Evolutionary conservation across 768 basidiomycete species (phyloP), one percentile per base, ranked within the genome.

Genomic region (Rhodosporidiobolus odoratus): DNA sequence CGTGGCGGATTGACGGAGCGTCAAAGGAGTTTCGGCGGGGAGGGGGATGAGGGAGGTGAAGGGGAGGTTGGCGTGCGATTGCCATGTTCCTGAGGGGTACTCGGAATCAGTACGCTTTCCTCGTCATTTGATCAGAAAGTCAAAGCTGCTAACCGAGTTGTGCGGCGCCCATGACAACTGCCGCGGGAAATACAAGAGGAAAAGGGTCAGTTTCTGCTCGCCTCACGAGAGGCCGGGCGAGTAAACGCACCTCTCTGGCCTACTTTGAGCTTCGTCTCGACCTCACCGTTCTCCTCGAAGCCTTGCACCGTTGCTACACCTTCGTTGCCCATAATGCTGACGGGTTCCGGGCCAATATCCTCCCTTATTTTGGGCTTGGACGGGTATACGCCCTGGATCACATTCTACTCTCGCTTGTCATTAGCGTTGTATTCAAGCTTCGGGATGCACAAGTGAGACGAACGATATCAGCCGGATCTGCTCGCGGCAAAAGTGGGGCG

Each of bases 251-350:
- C 75, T 56, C 68, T 38, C 38, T 75, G 72, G 0, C 76, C 73
- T 8, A 66, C 35, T 43, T 74, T 66, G 32, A 77, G 58, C 35
- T 47, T 45, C 25, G 27, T 58, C 58, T 74, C 73, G 2, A 71
- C 68, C 3, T 27, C 41, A 3, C 72, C 68, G 38, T 71, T 69
- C 35, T 71, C 69, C 38, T 62, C 23, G 53, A 76, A 65, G 1
- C 71, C 71, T 48, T 76, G 75, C 3, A 77, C 72, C 1, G 72
- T 72, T 16, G 68, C 76, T 21, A 75, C 68, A 16, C 75, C 76
- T 58, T 77, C 76, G 61, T 74, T 77, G 23, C 76, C 76, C 60
- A 74, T 72, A 38, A 75, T 72, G 30, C 64, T 69, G 12, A 69
- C 4, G 37, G 57, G 66, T 41, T 64, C 62, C 25, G 34, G n/a